Evolutionary conservation across 345 rosid genomes (phyloP).

Genomic region (Euclidium syriacum): DNA sequence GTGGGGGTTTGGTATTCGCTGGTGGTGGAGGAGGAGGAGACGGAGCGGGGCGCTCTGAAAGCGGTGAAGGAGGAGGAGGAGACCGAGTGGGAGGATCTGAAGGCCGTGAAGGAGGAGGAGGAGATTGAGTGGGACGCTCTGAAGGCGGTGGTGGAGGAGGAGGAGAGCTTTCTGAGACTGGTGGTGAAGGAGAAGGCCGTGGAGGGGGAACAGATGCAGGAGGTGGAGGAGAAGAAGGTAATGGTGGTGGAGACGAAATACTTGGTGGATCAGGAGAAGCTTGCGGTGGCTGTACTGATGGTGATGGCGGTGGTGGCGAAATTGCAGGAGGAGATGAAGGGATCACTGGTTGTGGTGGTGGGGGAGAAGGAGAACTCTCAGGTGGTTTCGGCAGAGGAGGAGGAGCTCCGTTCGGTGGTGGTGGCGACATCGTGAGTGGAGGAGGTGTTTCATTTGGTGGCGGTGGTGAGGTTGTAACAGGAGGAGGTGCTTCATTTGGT

Average conservation of each 20-base stretch:
- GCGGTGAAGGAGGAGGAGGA: constrained; percentile 28
- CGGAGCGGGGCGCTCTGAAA: background rate
- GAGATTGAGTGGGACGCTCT: constrained; percentile 17
- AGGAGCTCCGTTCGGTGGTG: constrained; percentile 14
- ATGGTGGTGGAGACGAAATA: constrained; percentile 21
- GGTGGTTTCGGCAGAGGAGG: constrained; percentile 22
- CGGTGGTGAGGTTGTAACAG: constrained; percentile 8
- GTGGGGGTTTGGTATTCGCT: background rate
- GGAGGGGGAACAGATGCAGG: constrained; percentile 20
- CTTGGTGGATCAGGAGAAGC: constrained; percentile 30
- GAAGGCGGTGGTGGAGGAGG: constrained; percentile 18
- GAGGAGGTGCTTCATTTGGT: constrained; percentile 25
- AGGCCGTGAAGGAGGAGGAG: constrained; percentile 20
- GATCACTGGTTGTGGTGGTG: constrained; percentile 17
- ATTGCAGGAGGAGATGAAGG: constrained; percentile 29
- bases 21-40: background rate
- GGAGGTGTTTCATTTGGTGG: too few species aligned
- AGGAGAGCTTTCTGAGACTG: constrained; percentile 24
- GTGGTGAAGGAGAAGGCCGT: constrained; percentile 15
- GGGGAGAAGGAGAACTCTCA: constrained; percentile 18
- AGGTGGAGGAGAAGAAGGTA: constrained; percentile 30
- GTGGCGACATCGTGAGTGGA: background rate
- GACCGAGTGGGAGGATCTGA: constrained; percentile 6
- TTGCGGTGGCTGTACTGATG: constrained; percentile 21
- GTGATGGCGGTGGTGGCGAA: constrained; percentile 21